Percentiles rank a stretch among this genome's conserved stretches.
These are phyloP conservation scores for Canavalia ensiformis DNA, from an alignment of 306 rosid genomes.

Conservation along the genomic window DNA sequence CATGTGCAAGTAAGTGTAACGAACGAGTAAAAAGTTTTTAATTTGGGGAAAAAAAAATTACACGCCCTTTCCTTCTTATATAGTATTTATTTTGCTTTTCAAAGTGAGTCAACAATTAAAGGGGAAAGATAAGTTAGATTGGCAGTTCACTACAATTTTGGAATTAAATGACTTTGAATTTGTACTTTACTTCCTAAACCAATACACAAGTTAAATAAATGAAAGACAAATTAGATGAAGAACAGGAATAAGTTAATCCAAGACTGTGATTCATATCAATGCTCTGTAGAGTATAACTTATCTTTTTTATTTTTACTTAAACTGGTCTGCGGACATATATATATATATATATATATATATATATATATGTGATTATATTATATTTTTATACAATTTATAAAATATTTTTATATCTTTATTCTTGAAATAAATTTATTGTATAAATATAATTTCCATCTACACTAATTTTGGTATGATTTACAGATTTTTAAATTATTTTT, in stretches of 20 bases:
- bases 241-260: background rate
- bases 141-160: conserved; percentile 17
- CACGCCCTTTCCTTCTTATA: background rate
- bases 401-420: no score
- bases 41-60: background rate
- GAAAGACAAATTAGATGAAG: background rate
- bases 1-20: background rate
- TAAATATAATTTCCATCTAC: no score
- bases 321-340: no score
- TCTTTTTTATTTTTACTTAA: no score
- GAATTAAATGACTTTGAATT: conserved; percentile 26
- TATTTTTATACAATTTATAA: no score
- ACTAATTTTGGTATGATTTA: no score
- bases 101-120: background rate
- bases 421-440: no score
- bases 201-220: conserved; percentile 6
- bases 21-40: background rate
- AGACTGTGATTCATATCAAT: no score
- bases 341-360: no score
- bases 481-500: no score
- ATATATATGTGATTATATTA: no score
- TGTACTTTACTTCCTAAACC: background rate
- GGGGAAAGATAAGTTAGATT: background rate
- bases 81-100: background rate
- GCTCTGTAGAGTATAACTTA: no score